These are phyloP conservation scores for Articulospora tetracladia DNA, from an alignment of 495 filamentous ascomycete genomes.

Conservation along the genomic window DNA sequence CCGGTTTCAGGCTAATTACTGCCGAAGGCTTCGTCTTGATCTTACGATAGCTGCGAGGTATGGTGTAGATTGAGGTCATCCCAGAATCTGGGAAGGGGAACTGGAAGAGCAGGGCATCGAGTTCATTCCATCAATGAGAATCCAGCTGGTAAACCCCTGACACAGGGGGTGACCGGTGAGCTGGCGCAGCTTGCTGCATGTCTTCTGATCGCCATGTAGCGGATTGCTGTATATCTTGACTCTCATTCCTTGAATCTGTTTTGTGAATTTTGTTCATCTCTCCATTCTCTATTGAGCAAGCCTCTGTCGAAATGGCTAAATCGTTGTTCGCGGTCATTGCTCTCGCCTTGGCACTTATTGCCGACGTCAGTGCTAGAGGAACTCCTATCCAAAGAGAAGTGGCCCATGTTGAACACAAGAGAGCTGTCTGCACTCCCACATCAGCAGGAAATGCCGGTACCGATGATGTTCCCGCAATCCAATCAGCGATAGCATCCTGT, in stretches of 20 bases:
- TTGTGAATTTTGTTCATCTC: neutral
- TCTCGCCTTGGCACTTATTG: neutral
- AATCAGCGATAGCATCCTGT: slow-evolving; percentile 33
- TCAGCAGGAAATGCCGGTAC: slow-evolving; percentile 24
- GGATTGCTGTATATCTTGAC: neutral
- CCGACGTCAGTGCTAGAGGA: neutral
- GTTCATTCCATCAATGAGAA: neutral
- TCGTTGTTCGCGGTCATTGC: neutral
- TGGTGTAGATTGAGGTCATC: neutral
- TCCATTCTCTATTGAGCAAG: neutral
- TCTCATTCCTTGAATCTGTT: neutral
- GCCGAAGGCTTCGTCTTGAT: neutral
- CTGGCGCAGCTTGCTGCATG: neutral
- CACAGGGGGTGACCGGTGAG: neutral
- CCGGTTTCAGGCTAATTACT: neutral
- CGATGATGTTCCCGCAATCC: slow-evolving; percentile 39
- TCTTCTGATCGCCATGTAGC: neutral
- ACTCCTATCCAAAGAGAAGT: neutral
- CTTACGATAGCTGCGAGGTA: neutral
- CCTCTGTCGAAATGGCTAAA: no score
- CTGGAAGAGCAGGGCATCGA: neutral
- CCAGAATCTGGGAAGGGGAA: neutral
- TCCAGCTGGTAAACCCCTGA: no score
- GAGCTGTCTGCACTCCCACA: slow-evolving; percentile 34
- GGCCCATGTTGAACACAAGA: neutral